Conservation (phyloP, 345 rosid species). For the Hevea brasiliensis region DNA sequence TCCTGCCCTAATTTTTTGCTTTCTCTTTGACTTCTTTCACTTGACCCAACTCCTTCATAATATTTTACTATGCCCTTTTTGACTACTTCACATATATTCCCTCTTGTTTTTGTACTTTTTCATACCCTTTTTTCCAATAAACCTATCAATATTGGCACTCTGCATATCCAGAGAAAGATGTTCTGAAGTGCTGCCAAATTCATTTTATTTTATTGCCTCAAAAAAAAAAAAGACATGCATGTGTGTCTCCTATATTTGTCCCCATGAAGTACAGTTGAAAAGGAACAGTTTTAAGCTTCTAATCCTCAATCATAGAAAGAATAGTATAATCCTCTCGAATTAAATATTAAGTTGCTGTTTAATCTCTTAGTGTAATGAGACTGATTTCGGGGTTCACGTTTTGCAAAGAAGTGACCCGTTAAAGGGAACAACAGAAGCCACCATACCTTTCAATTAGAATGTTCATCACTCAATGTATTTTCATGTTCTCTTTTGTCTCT, state of each 20-base stretch:
- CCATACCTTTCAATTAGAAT: neutral
- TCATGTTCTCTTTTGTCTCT: slow-evolving; percentile 8
- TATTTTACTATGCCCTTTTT: slow-evolving; percentile 11
- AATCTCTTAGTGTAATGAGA: neutral
- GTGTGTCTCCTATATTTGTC: neutral
- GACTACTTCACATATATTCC: neutral
- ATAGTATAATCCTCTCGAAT: too few relatives aligned
- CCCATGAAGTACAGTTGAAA: neutral
- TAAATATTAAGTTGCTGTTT: neutral
- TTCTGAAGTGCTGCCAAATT: neutral
- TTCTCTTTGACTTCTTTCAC: slow-evolving; percentile 1
- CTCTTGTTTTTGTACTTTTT: neutral
- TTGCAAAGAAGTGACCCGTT: neutral
- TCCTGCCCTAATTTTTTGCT: neutral
- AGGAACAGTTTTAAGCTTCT: neutral
- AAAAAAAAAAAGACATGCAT: neutral
- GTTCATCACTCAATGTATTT: neutral
- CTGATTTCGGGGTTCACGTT: neutral
- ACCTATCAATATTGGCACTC: neutral
- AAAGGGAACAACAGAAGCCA: neutral
- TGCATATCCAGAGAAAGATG: slow-evolving; percentile 4
- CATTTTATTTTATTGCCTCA: neutral
- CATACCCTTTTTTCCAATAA: neutral
- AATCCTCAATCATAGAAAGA: neutral
- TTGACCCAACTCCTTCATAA: neutral